phyloP scores from a whole-genome alignment of 352 stramenopile species.

The Thraustochytrium striatum region DNA sequence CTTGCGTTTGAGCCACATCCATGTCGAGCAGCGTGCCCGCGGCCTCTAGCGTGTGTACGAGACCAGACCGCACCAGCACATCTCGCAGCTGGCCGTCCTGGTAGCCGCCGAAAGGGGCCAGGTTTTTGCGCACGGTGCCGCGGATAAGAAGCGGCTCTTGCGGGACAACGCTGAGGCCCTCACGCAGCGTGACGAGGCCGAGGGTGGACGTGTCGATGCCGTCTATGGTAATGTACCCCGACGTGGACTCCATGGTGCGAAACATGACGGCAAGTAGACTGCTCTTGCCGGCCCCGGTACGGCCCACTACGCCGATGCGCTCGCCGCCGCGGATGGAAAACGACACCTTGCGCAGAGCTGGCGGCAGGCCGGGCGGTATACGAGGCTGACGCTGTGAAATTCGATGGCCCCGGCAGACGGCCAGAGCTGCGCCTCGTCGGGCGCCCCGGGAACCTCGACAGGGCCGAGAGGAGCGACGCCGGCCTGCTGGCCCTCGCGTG shows the following conservation, averaged over 20 bases:
- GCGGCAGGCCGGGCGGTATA: conserved; percentile 52
- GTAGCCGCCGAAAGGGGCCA: conserved; percentile 70
- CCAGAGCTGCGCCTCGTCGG: conserved; percentile 62
- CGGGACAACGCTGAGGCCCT: conserved; percentile 83
- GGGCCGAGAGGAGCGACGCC: neutral
- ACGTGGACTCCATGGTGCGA: conserved; percentile 80
- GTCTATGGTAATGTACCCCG: conserved; percentile 84
- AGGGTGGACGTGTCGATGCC: conserved; percentile 76
- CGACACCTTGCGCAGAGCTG: conserved; percentile 47
- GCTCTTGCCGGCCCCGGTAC: conserved; percentile 54
- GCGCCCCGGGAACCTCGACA: conserved; percentile 1
- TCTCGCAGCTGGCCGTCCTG: conserved; percentile 73
- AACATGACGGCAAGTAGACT: conserved; percentile 72
- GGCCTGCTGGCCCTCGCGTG: neutral
- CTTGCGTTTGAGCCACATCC: conserved; percentile 35
- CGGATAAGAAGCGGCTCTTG: conserved; percentile 85
- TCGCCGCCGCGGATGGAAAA: conserved; percentile 51
- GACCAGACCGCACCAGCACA: conserved; percentile 67
- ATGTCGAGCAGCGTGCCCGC: neutral
- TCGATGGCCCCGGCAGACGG: conserved; percentile 64
- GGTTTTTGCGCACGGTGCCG: conserved; percentile 79
- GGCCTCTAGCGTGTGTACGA: conserved; percentile 58
- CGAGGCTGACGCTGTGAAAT: conserved; percentile 54
- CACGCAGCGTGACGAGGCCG: conserved; percentile 74
- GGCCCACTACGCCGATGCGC: conserved; percentile 52